A percentile compares a stretch with the other conserved stretches of the same genome.
Conservation (phyloP, 2,329 filamentous ascomycete genomes). For the Microsporum audouinii region DNA sequence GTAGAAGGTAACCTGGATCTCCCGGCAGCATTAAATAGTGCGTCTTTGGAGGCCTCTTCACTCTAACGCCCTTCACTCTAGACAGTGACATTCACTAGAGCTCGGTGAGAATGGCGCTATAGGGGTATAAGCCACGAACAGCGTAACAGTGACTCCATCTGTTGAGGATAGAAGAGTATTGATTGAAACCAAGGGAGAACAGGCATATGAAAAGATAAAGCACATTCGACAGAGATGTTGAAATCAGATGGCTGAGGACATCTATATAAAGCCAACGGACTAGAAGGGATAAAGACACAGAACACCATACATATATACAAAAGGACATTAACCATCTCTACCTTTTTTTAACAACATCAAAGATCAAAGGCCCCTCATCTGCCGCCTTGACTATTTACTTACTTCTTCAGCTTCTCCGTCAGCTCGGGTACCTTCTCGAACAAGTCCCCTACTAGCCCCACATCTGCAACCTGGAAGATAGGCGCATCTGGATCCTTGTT, state of each 20-base stretch:
- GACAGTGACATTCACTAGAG: too few species aligned
- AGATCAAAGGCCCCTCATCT: neutral
- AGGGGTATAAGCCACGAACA: too few species aligned
- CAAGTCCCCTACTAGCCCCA: slow-evolving; percentile 86
- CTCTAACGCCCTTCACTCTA: too few species aligned
- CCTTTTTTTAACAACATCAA: neutral
- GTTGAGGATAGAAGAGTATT: too few species aligned
- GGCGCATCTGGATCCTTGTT: slow-evolving; percentile 97
- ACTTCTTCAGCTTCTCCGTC: slow-evolving; percentile 77
- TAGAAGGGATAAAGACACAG: neutral
- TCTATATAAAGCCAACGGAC: slow-evolving; percentile 1
- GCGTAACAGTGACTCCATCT: too few species aligned
- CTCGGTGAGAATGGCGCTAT: too few species aligned
- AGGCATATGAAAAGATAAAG: too few species aligned
- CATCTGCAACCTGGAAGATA: slow-evolving; percentile 96
- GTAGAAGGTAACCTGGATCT: too few species aligned
- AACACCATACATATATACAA: neutral
- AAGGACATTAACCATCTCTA: neutral
- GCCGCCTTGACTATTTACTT: neutral
- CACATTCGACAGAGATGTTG: too few species aligned
- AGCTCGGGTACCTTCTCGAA: slow-evolving; percentile 94
- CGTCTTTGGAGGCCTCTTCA: too few species aligned
- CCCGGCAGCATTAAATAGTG: too few species aligned
- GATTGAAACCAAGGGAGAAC: too few species aligned
- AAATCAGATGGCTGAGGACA: slow-evolving; percentile 1